A percentile compares a stretch with the other conserved stretches of the same genome.
Conservation (phyloP, 129 eudicot species). For the Kitagawia praeruptora region DNA sequence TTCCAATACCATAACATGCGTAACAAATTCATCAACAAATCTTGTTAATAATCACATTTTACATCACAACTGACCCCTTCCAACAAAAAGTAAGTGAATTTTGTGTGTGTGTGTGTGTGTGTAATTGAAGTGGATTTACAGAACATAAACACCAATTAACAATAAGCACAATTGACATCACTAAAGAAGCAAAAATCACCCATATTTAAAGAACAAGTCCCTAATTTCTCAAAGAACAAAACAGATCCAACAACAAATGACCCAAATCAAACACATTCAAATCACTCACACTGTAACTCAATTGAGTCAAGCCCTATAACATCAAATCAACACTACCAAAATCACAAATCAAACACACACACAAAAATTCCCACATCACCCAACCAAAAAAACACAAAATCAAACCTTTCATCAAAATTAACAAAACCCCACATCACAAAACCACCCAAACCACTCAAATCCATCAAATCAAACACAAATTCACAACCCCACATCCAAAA, state of each 20-base stretch:
- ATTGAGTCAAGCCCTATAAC: conserved; percentile 6
- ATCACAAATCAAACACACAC: conserved; percentile 3
- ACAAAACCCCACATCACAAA: conserved; percentile 8
- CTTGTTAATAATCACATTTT: background rate
- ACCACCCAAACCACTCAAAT: background rate
- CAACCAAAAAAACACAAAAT: conserved; percentile 1
- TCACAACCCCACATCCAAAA: background rate
- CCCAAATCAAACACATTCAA: conserved; percentile 9
- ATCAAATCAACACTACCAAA: background rate
- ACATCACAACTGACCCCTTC: background rate
- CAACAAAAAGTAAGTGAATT: background rate
- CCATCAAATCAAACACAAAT: background rate
- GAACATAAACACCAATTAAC: background rate
- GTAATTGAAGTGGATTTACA: background rate
- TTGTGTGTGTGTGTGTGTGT: background rate
- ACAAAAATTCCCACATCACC: conserved; percentile 9
- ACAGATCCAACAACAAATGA: conserved; percentile 3
- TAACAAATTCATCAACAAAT: background rate
- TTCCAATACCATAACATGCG: background rate
- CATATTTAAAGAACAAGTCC: background rate
- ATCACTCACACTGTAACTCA: conserved; percentile 15
- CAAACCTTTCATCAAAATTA: conserved; percentile 19
- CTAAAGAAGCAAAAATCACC: background rate
- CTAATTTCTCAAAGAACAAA: background rate
- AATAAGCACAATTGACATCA: background rate